phyloP scores from a whole-genome alignment of 495 filamentous ascomycete species.

The Aspergillus haitiensis region DNA sequence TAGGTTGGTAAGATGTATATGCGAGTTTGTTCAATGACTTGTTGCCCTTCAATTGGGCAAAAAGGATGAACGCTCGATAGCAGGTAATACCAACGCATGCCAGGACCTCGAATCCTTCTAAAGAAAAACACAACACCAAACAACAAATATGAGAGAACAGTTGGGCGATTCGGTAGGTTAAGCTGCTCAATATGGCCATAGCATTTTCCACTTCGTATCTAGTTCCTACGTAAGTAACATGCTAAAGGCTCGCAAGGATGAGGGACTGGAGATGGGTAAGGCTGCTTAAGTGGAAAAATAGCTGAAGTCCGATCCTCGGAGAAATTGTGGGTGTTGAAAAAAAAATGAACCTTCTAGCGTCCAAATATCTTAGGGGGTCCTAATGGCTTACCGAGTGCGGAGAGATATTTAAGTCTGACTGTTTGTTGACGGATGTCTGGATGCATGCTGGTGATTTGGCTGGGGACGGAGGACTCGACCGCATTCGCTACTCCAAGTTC shows the following conservation, averaged over 20 bases:
- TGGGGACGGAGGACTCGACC: constrained; percentile 20
- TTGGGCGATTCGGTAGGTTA: too few relatives aligned
- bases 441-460: not conserved
- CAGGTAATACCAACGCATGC: too few relatives aligned
- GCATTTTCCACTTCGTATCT: not conserved
- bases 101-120: too few relatives aligned
- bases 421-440: not conserved
- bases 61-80: too few relatives aligned
- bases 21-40: constrained; percentile 12
- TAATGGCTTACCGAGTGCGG: not conserved
- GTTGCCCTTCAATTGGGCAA: not conserved
- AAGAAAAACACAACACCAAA: too few relatives aligned
- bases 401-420: not conserved
- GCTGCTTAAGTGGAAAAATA: not conserved
- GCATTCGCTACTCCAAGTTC: constrained; percentile 32
- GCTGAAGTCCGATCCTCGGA: not conserved
- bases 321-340: not conserved
- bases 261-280: not conserved
- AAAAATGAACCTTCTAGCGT: too few relatives aligned
- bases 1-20: not conserved
- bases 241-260: not conserved
- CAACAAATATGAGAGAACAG: too few relatives aligned
- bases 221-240: not conserved
- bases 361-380: not conserved
- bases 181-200: too few relatives aligned